Evolutionary conservation across 495 filamentous ascomycete genomes (phyloP).

Genomic region (Penicillium canariense): DNA sequence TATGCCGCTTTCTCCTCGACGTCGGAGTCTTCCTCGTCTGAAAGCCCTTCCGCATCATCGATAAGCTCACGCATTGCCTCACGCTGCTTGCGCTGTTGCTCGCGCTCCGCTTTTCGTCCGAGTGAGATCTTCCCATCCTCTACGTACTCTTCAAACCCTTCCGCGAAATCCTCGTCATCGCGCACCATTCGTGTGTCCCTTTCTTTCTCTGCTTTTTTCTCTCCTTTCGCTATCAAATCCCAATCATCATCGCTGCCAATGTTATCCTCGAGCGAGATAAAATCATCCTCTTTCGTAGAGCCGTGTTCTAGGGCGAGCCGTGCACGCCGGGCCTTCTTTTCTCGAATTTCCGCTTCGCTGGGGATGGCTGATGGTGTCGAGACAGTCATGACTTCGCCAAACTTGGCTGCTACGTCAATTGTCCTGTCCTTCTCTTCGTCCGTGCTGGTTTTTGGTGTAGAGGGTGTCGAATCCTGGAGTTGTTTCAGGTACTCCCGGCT

Average conservation of each 20-base stretch:
- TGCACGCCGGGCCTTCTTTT: constrained; percentile 86
- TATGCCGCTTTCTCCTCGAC: constrained; percentile 79
- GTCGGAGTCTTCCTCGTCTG: constrained; percentile 73
- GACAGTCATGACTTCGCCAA: constrained; percentile 49
- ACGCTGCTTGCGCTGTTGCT: constrained; percentile 62
- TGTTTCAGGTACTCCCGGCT: constrained; percentile 83
- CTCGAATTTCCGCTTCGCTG: constrained; percentile 82
- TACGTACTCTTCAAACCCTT: constrained; percentile 91
- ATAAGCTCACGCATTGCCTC: constrained; percentile 84
- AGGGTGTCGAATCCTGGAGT: constrained; percentile 76
- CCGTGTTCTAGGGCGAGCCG: constrained; percentile 69
- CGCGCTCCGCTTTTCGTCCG: constrained; percentile 76
- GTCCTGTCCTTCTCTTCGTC: constrained; percentile 54
- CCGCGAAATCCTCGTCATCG: constrained; percentile 91
- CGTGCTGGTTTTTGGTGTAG: constrained; percentile 62
- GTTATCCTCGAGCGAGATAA: constrained; percentile 70
- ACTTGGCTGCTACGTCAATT: constrained; percentile 67
- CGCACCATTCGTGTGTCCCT: constrained; percentile 69
- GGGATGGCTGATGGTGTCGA: constrained; percentile 57
- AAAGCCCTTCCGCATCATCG: constrained; percentile 66
- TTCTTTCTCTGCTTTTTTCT: constrained; percentile 35
- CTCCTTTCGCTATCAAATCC: constrained; percentile 38
- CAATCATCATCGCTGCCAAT: constrained; percentile 42
- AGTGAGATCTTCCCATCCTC: constrained; percentile 80
- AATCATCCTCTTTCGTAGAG: constrained; percentile 68